phyloP scores from a whole-genome alignment of 768 basidiomycete genomes.

The Rhodotorula paludigena region DNA sequence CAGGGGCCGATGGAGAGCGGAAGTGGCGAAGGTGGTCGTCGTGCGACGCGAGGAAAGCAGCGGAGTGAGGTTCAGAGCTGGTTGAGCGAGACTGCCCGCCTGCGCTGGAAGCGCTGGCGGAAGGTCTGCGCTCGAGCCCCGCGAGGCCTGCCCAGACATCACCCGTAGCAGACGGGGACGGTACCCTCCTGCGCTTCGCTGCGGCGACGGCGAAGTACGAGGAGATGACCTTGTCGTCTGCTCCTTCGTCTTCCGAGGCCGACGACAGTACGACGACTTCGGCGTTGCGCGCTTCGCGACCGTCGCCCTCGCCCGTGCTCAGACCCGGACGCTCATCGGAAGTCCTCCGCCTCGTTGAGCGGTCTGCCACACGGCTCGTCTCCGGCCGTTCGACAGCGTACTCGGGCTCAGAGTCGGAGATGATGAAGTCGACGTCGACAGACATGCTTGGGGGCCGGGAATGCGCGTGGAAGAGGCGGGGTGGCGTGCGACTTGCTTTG shows the following conservation, averaged over 20 bases:
- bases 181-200: background rate
- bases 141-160: background rate
- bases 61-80: too few relatives aligned
- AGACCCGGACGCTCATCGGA: conserved; percentile 1
- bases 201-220: background rate
- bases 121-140: background rate
- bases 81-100: background rate
- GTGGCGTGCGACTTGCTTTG: background rate
- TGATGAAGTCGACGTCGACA: background rate
- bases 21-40: too few relatives aligned
- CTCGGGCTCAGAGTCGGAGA: conserved; percentile 33
- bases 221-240: background rate
- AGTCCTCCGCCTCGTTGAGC: background rate
- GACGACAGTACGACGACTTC: conserved; percentile 12
- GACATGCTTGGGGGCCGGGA: conserved; percentile 4
- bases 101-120: too few relatives aligned
- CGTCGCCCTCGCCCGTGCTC: background rate
- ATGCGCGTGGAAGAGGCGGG: background rate
- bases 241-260: conserved; percentile 2
- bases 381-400: background rate
- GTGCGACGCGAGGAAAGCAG: too few relatives aligned
- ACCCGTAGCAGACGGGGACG: background rate
- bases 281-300: background rate
- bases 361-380: background rate
- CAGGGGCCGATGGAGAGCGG: too few relatives aligned